Evolutionary conservation across 306 rosid species (phyloP).

Genomic region (Quercus glauca): DNA sequence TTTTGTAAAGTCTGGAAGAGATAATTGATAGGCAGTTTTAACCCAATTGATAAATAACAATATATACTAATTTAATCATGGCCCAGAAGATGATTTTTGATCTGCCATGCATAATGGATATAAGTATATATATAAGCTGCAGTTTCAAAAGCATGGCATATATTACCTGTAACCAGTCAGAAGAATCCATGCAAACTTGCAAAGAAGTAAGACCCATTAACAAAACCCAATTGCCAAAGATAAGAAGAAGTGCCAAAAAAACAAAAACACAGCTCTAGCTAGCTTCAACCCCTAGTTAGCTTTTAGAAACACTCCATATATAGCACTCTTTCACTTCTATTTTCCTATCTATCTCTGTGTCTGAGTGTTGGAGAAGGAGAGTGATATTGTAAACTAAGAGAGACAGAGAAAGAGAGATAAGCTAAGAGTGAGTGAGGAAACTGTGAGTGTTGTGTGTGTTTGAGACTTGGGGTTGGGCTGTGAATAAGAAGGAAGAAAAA

Average conservation of each 20-base stretch:
- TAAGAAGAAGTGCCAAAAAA: background rate
- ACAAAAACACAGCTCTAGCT: background rate
- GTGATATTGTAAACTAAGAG: background rate
- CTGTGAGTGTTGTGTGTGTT: slow-evolving; percentile 2
- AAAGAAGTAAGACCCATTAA: slow-evolving; percentile 82
- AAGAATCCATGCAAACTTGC: slow-evolving; percentile 90
- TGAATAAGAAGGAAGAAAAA: slow-evolving; percentile 64
- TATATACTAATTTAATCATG: background rate
- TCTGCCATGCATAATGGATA: background rate
- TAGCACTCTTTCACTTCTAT: background rate
- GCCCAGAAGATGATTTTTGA: background rate
- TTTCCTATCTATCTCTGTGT: background rate
- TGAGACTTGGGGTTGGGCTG: slow-evolving; percentile 37
- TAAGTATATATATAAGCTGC: background rate
- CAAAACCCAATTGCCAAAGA: background rate
- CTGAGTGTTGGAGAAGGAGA: background rate
- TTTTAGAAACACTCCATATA: slow-evolving; percentile 18
- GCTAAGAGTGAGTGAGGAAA: background rate
- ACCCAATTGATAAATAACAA: background rate
- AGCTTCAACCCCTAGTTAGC: background rate
- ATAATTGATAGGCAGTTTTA: too few relatives aligned
- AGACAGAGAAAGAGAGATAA: background rate
- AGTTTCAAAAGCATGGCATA: background rate
- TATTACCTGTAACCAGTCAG: slow-evolving; percentile 96
- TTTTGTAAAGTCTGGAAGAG: too few relatives aligned